Evolutionary conservation across 108 stramenopile genomes (phyloP).

Genomic region (Cyclotella cryptica): DNA sequence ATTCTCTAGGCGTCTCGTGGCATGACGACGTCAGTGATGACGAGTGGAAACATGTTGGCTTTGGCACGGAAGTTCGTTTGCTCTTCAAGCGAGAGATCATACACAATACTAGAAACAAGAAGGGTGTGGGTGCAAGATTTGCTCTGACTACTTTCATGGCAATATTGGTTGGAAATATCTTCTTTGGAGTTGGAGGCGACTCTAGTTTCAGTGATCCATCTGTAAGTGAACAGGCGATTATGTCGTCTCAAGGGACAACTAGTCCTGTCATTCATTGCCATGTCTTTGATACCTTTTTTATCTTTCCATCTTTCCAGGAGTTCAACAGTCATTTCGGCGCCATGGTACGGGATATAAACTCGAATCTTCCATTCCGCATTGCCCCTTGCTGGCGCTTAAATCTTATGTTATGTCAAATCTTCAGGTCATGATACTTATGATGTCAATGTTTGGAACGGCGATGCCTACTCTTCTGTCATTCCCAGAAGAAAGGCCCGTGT

Average conservation of each 20-base stretch:
- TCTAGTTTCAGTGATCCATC: slow-evolving; percentile 35
- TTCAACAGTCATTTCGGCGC: slow-evolving; percentile 76
- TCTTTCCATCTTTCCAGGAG: slow-evolving; percentile 35
- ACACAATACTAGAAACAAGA: slow-evolving; percentile 61
- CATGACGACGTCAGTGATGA: slow-evolving; percentile 32
- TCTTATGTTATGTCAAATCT: background rate
- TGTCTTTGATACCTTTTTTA: background rate
- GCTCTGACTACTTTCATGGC: slow-evolving; percentile 66
- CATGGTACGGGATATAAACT: slow-evolving; percentile 52
- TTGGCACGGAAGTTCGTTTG: slow-evolving; percentile 55
- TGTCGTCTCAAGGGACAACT: background rate
- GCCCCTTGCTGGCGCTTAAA: too few species aligned
- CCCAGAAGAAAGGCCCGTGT: slow-evolving; percentile 89
- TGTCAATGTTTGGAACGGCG: slow-evolving; percentile 84
- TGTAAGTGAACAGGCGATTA: slow-evolving; percentile 2
- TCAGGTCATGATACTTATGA: slow-evolving; percentile 67
- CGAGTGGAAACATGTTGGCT: slow-evolving; percentile 49
- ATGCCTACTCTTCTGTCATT: slow-evolving; percentile 76
- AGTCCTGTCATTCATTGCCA: background rate
- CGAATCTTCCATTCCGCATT: slow-evolving; percentile 42
- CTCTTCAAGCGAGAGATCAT: slow-evolving; percentile 67
- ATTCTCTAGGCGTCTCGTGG: slow-evolving; percentile 36
- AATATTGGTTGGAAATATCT: slow-evolving; percentile 75
- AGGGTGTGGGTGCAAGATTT: slow-evolving; percentile 64
- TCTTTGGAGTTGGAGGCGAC: slow-evolving; percentile 64